Base-by-base conservation (phyloP, 345 rosid genomes). In the Turnera subulata region DNA sequence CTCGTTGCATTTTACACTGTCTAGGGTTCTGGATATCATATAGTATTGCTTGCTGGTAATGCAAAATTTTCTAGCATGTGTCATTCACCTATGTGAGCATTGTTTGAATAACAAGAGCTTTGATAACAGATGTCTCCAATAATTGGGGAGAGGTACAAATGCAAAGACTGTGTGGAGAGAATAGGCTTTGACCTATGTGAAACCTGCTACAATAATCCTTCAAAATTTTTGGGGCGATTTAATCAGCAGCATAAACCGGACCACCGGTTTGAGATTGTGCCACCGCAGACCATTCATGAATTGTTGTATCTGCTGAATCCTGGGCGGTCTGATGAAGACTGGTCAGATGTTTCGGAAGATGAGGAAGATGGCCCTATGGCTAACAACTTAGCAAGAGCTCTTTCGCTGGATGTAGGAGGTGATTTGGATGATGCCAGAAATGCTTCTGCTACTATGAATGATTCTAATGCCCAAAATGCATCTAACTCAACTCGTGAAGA, bases 161-260 rank as follows among this genome's bases (percentile, higher is more conserved):
- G 65, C 57, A 61, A 42, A 61, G 65, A 61, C 44, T 50, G 65
- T 39, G 23, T 42, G 24, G 56, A 61, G 40, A 3, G 3, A 25
- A 25, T 61, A 40, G 57, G 65, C 13, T 51, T 23, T 24, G 65
- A 61, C 35, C 40, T 50, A 1, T 51, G 65, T 50, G 65, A 51
- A 50, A 11, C 47, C 10, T 61, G 65, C 49, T 19, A 50, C 56
- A 40, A 39, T 0, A 61, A 26, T 40, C 57, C 56, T 6, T 39
- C 65, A 37, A 19, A 40, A 19, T 2, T 61, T 0, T 40, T 29
- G 6, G 65, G 65, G 8, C 57, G 65, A 14, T 61, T 61, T 23
- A 61, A 51, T 50, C 65, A 61, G 38, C 56, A 40, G 40, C 57
- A 61, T 51, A 51, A 26, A 21, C 57, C 57, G 15, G 65, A 50